Conservation (phyloP, 176 grass and related monocot genomes). For the Triticum turgidum region DNA sequence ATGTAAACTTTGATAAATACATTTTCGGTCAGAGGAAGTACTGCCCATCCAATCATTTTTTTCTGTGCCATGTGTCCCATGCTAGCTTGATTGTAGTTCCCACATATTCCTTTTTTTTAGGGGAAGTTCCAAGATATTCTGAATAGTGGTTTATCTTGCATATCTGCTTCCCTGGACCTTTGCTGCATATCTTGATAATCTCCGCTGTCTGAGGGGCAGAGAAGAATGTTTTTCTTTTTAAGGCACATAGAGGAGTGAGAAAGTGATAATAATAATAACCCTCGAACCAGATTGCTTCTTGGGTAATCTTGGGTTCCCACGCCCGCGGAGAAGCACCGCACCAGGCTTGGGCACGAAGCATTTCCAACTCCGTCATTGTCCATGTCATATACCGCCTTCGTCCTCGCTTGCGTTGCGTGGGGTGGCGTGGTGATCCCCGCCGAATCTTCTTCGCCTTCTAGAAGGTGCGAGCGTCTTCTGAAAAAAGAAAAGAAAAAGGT, state of each 20-base stretch:
- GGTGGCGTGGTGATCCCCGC: neutral
- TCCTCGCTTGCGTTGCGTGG: neutral
- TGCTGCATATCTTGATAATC: neutral
- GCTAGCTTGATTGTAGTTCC: neutral
- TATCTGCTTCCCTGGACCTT: too few relatives aligned
- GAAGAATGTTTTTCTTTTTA: too few relatives aligned
- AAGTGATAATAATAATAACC: too few relatives aligned
- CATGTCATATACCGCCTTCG: neutral
- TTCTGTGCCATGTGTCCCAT: neutral
- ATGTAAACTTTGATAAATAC: too few relatives aligned
- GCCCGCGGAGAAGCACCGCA: neutral
- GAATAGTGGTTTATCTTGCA: neutral
- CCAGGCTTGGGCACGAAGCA: neutral
- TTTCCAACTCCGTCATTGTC: neutral
- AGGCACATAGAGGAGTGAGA: too few relatives aligned
- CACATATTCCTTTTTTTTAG: neutral
- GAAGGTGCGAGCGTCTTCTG: neutral
- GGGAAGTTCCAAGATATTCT: neutral
- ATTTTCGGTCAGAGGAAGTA: too few relatives aligned
- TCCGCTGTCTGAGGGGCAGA: neutral
- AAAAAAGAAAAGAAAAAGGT: too few relatives aligned
- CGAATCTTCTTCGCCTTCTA: slow-evolving; percentile 2
- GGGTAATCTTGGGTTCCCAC: neutral
- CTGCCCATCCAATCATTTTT: neutral
- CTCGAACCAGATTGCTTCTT: neutral